Evolutionary conservation across 345 rosid species (phyloP).

Genomic region (Pistacia integerrima): DNA sequence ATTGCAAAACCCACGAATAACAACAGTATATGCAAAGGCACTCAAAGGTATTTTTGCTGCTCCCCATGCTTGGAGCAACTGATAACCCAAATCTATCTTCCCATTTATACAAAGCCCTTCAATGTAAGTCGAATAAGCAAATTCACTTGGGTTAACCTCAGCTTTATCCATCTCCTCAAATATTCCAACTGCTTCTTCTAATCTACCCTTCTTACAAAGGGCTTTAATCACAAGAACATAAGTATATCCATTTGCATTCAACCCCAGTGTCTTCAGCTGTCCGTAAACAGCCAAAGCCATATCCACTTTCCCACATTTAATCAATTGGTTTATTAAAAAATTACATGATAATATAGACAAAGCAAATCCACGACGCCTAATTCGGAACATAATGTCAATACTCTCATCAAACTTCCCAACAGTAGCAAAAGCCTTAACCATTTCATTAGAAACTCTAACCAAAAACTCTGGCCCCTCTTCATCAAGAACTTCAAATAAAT

Average conservation of each 20-base stretch:
- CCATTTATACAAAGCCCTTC: constrained; percentile 64
- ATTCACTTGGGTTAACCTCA: constrained; percentile 39
- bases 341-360: constrained; percentile 48
- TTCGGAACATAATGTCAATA: constrained; percentile 45
- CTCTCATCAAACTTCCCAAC: constrained; percentile 59
- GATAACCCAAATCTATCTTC: constrained; percentile 44
- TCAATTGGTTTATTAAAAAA: constrained; percentile 60
- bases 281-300: constrained; percentile 44
- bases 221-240: constrained; percentile 64
- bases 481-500: constrained; percentile 43
- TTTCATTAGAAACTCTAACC: constrained; percentile 37
- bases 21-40: constrained; percentile 40
- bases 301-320: constrained; percentile 43
- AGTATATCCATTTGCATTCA: constrained; percentile 56
- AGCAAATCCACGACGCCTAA: constrained; percentile 33
- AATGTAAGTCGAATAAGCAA: constrained; percentile 54
- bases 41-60: constrained; percentile 33
- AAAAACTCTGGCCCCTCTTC: constrained; percentile 29
- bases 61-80: constrained; percentile 31
- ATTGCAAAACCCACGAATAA: constrained; percentile 58
- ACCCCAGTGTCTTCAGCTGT: constrained; percentile 49
- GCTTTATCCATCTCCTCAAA: constrained; percentile 49
- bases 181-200: constrained; percentile 44
- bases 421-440: constrained; percentile 57
- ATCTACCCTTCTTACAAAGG: constrained; percentile 53